Base-by-base conservation (phyloP, 2,329 filamentous ascomycete genomes). In the Chaetomium olivaceum region DNA sequence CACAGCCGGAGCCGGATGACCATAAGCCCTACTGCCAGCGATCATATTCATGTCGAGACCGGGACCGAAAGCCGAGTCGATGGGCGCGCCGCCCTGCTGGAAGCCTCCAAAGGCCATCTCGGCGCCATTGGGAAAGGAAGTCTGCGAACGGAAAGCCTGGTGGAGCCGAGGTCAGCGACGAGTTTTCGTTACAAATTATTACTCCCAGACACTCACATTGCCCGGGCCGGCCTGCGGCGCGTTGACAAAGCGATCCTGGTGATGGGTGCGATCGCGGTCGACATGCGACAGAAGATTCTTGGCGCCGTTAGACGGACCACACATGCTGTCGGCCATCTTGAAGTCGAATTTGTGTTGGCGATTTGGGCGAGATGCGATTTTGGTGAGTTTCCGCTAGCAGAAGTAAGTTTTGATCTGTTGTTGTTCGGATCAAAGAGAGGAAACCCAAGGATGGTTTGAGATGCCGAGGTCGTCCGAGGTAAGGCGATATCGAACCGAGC, bases 241-340 rank as follows among this genome's bases (percentile, higher is more conserved):
- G 60, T 65, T 67, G 36, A 68, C 69, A 56, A 91, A 73, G 60
- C 89, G 87, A 77, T 93, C 91, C 76, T 92, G 91, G 74, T 93
- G 90, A 58, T 90, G 80, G 11, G 88, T 88, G 62, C 89, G 83
- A 74, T 93, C 89, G 68, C 86, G 83, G 58, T 88, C 83, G 12
- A 86, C 80, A 76, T 92, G 90, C 72, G 89, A 88, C 72, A 89
- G 85, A 74, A 93, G 87, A 73, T 85, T 89, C 77, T 92, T 90
- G 61, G 91, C 84, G 68, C 89, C 84, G 77, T 91, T 92, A 14
- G 90, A 91, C 21, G 90, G 89, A 66, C 91, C 90, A 75, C 91
- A 93, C 63, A 91, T 69, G 60, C 72, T 73, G 66, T 80, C 77
- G 11, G 77, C 73, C 80, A 81, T 81, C 46, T 48, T 74, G 72